A percentile compares a stretch with the other conserved stretches of the same genome.
phyloP scores from a whole-genome alignment of 2,329 filamentous ascomycete genomes.

The Domatiomyces globalis region DNA sequence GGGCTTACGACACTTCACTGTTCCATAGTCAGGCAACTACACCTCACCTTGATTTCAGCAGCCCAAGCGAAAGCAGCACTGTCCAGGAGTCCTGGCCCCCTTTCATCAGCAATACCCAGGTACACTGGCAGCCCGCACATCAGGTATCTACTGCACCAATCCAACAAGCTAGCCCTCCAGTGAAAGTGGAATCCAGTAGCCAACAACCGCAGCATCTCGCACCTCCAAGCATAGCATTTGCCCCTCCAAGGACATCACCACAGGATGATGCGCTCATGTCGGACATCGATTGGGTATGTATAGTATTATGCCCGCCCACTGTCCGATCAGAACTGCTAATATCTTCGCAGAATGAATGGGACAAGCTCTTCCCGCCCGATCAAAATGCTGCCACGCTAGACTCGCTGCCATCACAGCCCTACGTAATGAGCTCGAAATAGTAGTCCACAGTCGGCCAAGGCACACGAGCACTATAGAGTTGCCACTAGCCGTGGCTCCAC shows the following conservation, averaged over 20 bases:
- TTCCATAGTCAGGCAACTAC: conserved; percentile 6
- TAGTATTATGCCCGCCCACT: not conserved
- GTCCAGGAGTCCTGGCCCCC: conserved; percentile 14
- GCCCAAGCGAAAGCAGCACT: conserved; percentile 14
- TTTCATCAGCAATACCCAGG: conserved; percentile 9
- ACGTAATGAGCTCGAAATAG: not conserved
- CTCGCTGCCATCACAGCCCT: not conserved
- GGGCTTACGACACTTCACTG: conserved; percentile 1
- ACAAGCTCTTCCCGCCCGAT: conserved; percentile 25
- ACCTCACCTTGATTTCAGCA: conserved; percentile 9
- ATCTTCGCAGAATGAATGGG: conserved; percentile 22
- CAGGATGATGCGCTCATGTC: conserved; percentile 27
- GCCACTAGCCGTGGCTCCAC: too few relatives aligned
- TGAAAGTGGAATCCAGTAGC: conserved; percentile 8
- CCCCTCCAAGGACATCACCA: conserved; percentile 6
- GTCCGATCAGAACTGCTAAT: not conserved
- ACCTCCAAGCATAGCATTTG: conserved; percentile 8
- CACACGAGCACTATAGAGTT: too few relatives aligned
- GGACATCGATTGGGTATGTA: conserved; percentile 53
- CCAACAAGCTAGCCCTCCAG: conserved; percentile 5
- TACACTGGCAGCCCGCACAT: conserved; percentile 10
- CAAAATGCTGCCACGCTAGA: conserved; percentile 32
- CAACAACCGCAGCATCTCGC: conserved; percentile 9
- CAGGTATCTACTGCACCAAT: conserved; percentile 1
- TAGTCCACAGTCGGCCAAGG: too few relatives aligned